A percentile compares a stretch with the other conserved stretches of the same genome.
Conservation (phyloP, 2,329 filamentous ascomycete species). For the Microcyclospora tardicrescens region DNA sequence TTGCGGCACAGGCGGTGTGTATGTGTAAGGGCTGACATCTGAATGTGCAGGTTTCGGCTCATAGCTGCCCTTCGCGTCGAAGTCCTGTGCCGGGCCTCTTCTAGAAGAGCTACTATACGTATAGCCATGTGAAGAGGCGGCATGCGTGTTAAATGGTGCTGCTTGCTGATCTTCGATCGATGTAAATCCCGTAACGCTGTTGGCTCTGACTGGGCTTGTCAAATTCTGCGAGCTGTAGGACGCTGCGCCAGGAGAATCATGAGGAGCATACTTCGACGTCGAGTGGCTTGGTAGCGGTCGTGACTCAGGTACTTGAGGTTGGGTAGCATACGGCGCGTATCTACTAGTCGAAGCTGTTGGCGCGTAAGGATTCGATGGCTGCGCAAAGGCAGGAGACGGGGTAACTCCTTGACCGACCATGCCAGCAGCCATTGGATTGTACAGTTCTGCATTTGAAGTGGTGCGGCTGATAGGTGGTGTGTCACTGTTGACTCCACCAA, state of each 20-base stretch:
- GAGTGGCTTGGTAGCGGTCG: conserved; percentile 7
- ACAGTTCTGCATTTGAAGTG: conserved; percentile 58
- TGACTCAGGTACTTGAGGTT: conserved; percentile 2
- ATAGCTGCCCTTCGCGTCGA: conserved; percentile 15
- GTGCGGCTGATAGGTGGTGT: conserved; percentile 41
- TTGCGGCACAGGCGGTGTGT: neutral
- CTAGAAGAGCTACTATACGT: conserved; percentile 7
- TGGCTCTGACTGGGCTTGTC: too few relatives aligned
- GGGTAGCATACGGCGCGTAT: conserved; percentile 15
- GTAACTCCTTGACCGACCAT: conserved; percentile 20
- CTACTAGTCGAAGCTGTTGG: conserved; percentile 13
- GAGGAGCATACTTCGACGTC: too few relatives aligned
- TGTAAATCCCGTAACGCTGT: too few relatives aligned
- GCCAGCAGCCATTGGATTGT: conserved; percentile 38
- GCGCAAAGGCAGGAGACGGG: conserved; percentile 10
- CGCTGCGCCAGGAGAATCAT: too few relatives aligned
- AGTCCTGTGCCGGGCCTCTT: conserved; percentile 16
- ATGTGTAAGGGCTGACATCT: neutral
- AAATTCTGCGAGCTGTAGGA: too few relatives aligned
- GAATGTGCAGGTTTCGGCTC: conserved; percentile 13
- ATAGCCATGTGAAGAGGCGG: too few relatives aligned
- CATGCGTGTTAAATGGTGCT: too few relatives aligned
- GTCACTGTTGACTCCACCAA: conserved; percentile 65
- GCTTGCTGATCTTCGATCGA: too few relatives aligned
- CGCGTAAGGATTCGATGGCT: conserved; percentile 7